A percentile compares a stretch with the other conserved stretches of the same genome.
Conservation (phyloP, 805 yeast species). For the Zygosaccharomyces pseudorouxii region DNA sequence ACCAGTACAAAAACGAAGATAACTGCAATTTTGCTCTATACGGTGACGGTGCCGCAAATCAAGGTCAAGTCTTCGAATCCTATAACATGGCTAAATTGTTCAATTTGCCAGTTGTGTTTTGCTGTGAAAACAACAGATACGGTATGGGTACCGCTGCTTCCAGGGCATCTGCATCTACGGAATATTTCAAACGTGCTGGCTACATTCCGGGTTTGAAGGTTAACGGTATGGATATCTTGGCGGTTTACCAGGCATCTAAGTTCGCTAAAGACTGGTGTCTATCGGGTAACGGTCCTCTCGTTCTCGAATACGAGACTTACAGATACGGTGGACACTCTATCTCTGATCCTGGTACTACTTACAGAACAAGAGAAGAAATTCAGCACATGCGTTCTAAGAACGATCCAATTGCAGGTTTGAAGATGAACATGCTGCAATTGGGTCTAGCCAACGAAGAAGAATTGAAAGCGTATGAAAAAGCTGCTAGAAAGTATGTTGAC, state of each 20-base stretch:
- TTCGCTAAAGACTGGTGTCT: conserved; percentile 96
- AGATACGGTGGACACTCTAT: conserved; percentile 99
- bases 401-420: conserved; percentile 96
- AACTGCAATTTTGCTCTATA: conserved; percentile 83
- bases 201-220: conserved; percentile 98
- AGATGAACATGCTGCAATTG: conserved; percentile 76
- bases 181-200: conserved; percentile 98
- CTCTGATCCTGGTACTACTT: conserved; percentile 99
- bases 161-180: conserved; percentile 94
- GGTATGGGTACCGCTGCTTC: conserved; percentile 99
- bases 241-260: conserved; percentile 91
- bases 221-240: conserved; percentile 97
- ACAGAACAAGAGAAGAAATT: conserved; percentile 99
- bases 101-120: conserved; percentile 91
- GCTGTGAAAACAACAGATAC: conserved; percentile 98
- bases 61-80: conserved; percentile 97
- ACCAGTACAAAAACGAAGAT: conserved; percentile 80
- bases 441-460: conserved; percentile 90
- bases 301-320: conserved; percentile 95
- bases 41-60: conserved; percentile 99
- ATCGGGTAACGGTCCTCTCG: conserved; percentile 92
- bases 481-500: conserved; percentile 92
- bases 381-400: conserved; percentile 98
- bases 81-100: conserved; percentile 99
- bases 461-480: conserved; percentile 90